A percentile compares a stretch with the other conserved stretches of the same genome.
Conservation (phyloP, 2,329 filamentous ascomycete genomes). For the Juglanconis oblonga region DNA sequence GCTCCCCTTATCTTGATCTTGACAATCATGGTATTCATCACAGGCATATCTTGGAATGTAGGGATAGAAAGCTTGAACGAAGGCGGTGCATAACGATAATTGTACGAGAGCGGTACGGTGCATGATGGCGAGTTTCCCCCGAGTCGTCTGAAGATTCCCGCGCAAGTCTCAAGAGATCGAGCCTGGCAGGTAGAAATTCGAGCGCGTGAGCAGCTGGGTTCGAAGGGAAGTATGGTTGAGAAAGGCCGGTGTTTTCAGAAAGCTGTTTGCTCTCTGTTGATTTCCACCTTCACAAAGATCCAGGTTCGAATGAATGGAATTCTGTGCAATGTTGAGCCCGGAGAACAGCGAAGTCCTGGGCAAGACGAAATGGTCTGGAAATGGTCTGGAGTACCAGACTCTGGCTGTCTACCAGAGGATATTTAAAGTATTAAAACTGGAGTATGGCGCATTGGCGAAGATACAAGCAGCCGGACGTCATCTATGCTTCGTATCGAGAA, state of each 20-base stretch:
- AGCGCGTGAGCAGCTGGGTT: not conserved
- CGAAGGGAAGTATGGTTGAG: not conserved
- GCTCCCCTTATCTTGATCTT: slow-evolving; percentile 21
- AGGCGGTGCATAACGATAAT: slow-evolving; percentile 46
- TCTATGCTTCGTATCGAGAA: not conserved
- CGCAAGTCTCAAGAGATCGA: not conserved
- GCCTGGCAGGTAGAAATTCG: not conserved
- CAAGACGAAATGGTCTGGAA: slow-evolving; percentile 6
- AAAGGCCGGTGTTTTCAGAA: too few species aligned
- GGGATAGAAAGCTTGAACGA: slow-evolving; percentile 46
- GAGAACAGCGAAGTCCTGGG: slow-evolving; percentile 15
- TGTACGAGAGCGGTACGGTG: slow-evolving; percentile 39
- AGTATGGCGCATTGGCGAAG: slow-evolving; percentile 21
- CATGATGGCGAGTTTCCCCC: slow-evolving; percentile 33
- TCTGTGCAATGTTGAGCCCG: slow-evolving; percentile 5
- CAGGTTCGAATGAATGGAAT: slow-evolving; percentile 11
- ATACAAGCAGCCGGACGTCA: slow-evolving; percentile 5
- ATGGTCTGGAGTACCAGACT: slow-evolving; percentile 24
- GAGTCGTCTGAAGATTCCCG: not conserved
- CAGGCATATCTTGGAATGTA: slow-evolving; percentile 35
- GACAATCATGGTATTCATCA: slow-evolving; percentile 26
- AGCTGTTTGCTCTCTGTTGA: not conserved
- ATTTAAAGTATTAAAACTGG: slow-evolving; percentile 29
- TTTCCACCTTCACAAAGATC: not conserved
- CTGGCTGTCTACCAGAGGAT: slow-evolving; percentile 19